Conservation (phyloP, 495 filamentous ascomycete species). For the Xanthoparmelia taractica region DNA sequence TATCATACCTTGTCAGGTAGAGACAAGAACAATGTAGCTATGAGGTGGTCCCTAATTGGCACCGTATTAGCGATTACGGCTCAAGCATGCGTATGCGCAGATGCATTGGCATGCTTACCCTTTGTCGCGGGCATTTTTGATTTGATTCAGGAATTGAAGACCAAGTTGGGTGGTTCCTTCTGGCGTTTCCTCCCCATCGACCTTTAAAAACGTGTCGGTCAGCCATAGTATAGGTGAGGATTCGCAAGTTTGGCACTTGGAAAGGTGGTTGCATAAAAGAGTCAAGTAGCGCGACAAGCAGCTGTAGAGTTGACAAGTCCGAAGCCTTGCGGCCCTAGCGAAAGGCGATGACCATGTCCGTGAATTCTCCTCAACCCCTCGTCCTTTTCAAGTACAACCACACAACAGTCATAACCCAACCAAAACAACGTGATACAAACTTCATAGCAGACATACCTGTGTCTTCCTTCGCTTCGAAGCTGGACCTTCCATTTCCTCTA, state of each 20-base stretch:
- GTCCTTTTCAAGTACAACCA: constrained; percentile 15
- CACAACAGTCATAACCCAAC: constrained; percentile 16
- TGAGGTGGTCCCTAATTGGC: constrained; percentile 48
- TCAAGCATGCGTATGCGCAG: constrained; percentile 11
- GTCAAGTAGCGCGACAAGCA: constrained; percentile 14
- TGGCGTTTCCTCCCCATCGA: constrained; percentile 40
- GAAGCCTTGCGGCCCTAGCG: constrained; percentile 26
- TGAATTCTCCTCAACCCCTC: constrained; percentile 19
- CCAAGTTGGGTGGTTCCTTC: constrained; percentile 61
- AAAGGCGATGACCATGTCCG: constrained; percentile 22
- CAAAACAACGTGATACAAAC: neutral
- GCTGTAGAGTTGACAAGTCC: constrained; percentile 21
- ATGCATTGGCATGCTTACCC: constrained; percentile 42
- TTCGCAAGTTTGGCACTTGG: constrained; percentile 2
- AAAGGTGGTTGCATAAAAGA: constrained; percentile 11
- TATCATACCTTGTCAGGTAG: constrained; percentile 49
- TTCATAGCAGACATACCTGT: constrained; percentile 40
- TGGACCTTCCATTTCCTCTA: constrained; percentile 36
- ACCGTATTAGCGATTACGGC: constrained; percentile 13
- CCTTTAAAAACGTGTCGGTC: constrained; percentile 16
- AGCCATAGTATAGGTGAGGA: constrained; percentile 15
- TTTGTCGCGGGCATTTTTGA: constrained; percentile 63
- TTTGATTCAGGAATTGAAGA: constrained; percentile 54
- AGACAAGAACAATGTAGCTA: constrained; percentile 63
- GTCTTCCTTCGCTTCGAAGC: constrained; percentile 55